phyloP scores from a whole-genome alignment of 2,329 filamentous ascomycete genomes.

The Nigrograna mackinnonii region DNA sequence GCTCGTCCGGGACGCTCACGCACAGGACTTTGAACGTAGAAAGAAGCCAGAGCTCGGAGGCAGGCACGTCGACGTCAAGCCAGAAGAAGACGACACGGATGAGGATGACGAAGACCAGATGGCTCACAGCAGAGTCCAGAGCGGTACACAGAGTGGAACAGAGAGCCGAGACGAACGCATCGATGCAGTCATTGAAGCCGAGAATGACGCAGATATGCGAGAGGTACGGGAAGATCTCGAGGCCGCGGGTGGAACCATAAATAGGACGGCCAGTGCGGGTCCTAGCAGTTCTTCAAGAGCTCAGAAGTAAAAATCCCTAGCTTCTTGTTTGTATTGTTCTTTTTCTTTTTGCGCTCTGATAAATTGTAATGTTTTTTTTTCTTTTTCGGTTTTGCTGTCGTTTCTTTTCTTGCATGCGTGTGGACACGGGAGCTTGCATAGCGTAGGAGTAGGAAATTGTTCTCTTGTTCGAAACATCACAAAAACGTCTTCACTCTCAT shows the following conservation, averaged over 20 bases:
- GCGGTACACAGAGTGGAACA: conserved; percentile 24
- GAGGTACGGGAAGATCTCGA: conserved; percentile 4
- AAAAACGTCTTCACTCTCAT: too few relatives aligned
- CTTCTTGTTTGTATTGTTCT: too few relatives aligned
- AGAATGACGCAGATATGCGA: conserved; percentile 6
- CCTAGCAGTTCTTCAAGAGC: too few relatives aligned
- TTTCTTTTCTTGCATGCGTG: too few relatives aligned
- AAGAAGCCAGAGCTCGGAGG: conserved; percentile 53
- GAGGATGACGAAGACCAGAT: conserved; percentile 22
- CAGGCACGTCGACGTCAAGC: conserved; percentile 13
- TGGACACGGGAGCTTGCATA: too few relatives aligned
- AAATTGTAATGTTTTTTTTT: too few relatives aligned
- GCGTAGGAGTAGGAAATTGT: too few relatives aligned
- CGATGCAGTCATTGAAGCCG: background rate
- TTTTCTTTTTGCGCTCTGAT: too few relatives aligned
- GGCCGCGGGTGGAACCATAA: conserved; percentile 1
- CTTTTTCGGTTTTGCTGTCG: too few relatives aligned
- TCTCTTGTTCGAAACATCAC: too few relatives aligned
- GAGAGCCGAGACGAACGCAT: background rate
- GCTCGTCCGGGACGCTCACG: conserved; percentile 82
- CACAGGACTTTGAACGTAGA: conserved; percentile 88
- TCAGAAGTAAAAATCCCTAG: too few relatives aligned
- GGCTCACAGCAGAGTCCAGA: conserved; percentile 27
- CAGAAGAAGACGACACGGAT: conserved; percentile 32
- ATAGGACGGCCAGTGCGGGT: too few relatives aligned